Conservation (phyloP, 192 early-diverging fungal genomes). For the Gonapodya prolifera region DNA sequence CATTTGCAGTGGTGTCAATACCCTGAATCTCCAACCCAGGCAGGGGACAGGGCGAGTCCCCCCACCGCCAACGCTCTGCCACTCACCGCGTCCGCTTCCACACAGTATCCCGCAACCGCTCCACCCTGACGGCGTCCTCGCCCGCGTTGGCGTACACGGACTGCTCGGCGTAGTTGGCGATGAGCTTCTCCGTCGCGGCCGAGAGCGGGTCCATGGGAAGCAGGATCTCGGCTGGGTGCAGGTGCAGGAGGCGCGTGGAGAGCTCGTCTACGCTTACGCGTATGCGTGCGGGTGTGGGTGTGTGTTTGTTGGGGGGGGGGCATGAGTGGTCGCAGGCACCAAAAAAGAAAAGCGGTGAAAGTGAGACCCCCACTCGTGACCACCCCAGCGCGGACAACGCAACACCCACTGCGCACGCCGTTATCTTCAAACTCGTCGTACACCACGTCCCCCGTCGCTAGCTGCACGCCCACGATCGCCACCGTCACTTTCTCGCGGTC, state of each 20-base stretch:
- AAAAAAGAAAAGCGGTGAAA: no score
- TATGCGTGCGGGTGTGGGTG: neutral
- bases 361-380: neutral
- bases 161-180: slow-evolving; percentile 10
- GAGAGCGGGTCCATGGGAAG: slow-evolving; percentile 34
- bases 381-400: neutral
- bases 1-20: no score
- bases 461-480: slow-evolving; percentile 45
- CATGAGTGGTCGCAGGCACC: no score
- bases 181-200: slow-evolving; percentile 38
- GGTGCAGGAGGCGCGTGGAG: slow-evolving; percentile 52
- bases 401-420: neutral
- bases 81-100: neutral
- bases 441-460: slow-evolving; percentile 53
- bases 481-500: slow-evolving; percentile 23
- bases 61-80: no score
- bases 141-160: neutral
- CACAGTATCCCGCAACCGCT: neutral
- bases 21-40: no score
- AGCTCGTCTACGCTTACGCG: slow-evolving; percentile 41
- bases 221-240: slow-evolving; percentile 54
- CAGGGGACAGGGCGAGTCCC: no score
- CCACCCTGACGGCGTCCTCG: neutral
- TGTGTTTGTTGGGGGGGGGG: neutral
- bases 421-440: slow-evolving; percentile 60